A percentile compares a stretch with the other conserved stretches of the same genome.
Conservation (phyloP, 2,329 filamentous ascomycete genomes). For the Xylariomycetidae sp. region DNA sequence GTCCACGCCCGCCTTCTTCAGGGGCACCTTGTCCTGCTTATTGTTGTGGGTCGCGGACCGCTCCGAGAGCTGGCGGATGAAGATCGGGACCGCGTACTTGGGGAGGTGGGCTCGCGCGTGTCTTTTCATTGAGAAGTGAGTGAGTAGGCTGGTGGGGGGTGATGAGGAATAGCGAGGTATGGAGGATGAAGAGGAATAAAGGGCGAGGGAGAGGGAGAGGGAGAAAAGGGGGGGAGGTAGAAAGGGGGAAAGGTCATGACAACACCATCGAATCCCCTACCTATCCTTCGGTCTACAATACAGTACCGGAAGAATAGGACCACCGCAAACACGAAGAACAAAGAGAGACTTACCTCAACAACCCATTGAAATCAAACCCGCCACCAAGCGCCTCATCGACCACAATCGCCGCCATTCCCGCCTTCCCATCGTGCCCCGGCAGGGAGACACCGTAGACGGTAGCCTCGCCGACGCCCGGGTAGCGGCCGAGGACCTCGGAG, state of each 20-base stretch:
- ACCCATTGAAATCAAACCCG: conserved; percentile 54
- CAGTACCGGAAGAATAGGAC: too few species aligned
- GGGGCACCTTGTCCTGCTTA: conserved; percentile 73
- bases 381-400: conserved; percentile 42
- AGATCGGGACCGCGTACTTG: conserved; percentile 71
- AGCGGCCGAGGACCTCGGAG: conserved; percentile 55
- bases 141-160: neutral
- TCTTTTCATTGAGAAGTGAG: conserved; percentile 18
- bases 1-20: conserved; percentile 64
- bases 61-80: conserved; percentile 57
- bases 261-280: too few species aligned
- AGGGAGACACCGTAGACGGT: conserved; percentile 67
- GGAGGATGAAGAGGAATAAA: neutral
- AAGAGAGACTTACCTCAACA: conserved; percentile 44
- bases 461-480: conserved; percentile 56
- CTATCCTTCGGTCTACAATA: too few species aligned
- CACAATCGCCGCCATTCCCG: conserved; percentile 59
- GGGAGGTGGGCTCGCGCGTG: conserved; percentile 58
- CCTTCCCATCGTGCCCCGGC: conserved; percentile 63
- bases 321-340: conserved; percentile 2
- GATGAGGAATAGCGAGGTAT: neutral
- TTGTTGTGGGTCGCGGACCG: conserved; percentile 67
- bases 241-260: too few species aligned
- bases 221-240: neutral
- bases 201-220: neutral